phyloP scores from a whole-genome alignment of 2,329 filamentous ascomycete species.

The Beauveria pseudobassiana region DNA sequence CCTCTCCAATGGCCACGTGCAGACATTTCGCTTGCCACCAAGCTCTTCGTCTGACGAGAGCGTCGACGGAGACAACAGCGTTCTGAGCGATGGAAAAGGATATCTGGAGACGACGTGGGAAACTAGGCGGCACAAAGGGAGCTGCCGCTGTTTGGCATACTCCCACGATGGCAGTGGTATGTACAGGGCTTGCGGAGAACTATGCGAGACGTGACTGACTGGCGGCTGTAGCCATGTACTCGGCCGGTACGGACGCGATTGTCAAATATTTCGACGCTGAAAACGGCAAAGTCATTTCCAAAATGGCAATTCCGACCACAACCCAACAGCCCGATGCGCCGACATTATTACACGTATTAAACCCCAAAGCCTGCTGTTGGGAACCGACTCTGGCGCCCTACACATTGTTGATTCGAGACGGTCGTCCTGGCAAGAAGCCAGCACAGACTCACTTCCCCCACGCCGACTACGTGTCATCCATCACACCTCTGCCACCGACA shows the following conservation, averaged over 20 bases:
- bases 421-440: slow-evolving; percentile 52
- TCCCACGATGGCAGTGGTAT: slow-evolving; percentile 66
- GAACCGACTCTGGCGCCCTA: slow-evolving; percentile 81
- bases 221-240: slow-evolving; percentile 46
- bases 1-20: slow-evolving; percentile 75
- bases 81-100: slow-evolving; percentile 56
- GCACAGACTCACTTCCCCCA: slow-evolving; percentile 80
- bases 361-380: slow-evolving; percentile 79
- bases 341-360: slow-evolving; percentile 73
- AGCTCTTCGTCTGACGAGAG: slow-evolving; percentile 44
- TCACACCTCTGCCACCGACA: slow-evolving; percentile 75
- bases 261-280: slow-evolving; percentile 50
- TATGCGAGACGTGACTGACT: slow-evolving; percentile 6
- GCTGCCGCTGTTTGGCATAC: slow-evolving; percentile 76
- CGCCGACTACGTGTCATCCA: slow-evolving; percentile 84
- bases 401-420: slow-evolving; percentile 76
- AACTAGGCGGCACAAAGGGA: slow-evolving; percentile 87
- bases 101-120: slow-evolving; percentile 79
- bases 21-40: slow-evolving; percentile 67
- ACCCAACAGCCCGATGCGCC: slow-evolving; percentile 59
- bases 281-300: slow-evolving; percentile 66
- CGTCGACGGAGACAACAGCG: slow-evolving; percentile 39
- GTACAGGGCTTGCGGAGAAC: slow-evolving; percentile 24
- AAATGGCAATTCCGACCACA: slow-evolving; percentile 65
- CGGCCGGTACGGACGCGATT: slow-evolving; percentile 53